Evolutionary conservation across 768 basidiomycete species (phyloP), one percentile per base, ranked within the genome.

Genomic region (Cyathus striatus): DNA sequence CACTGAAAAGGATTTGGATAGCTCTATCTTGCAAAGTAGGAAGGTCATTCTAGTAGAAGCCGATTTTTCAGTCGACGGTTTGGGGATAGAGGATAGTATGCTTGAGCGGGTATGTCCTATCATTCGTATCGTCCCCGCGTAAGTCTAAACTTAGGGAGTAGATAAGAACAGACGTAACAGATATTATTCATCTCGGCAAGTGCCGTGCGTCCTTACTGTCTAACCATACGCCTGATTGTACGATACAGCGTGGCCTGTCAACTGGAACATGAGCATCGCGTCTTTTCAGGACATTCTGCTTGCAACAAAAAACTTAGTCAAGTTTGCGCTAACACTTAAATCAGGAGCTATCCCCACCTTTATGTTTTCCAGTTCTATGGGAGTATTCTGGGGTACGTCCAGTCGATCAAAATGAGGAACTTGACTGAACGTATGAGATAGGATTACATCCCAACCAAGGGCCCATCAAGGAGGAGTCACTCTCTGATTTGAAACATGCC

Each of bases 321-420:
- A 40, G 13, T 24, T 40, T n/a, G 18, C 5, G 2, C 18, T 40
- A 23, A 22, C 38, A 23, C 13, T 12, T n/a, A 26, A 20, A 18
- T 12, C 13, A 12, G 13, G 18, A 10, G 12, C 21, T 3, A 12
- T 12, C 21, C 38, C 38, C 10, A 10, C 12, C 10, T 23, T 40
- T 23, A 24, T 40, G 24, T 40, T 40, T 24, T 17, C 38, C n/a
- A 40, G 38, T 26, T 12, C 17, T 14, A 40, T 40, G 21, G 38
- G 38, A 10, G 24, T 40, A 3, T 40, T 40, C 20, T 20, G n/a
- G 16, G 24, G 38, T 40, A 24, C 13, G 24, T 40, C 20, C 14
- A 14, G 13, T 20, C 38, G 12, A n/a, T 14, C 24, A 3, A n/a
- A 12, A 2, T 7, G 3, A 10, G 14, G 5, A 12, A 40, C 12